Conservation (phyloP, 352 stramenopile genomes). For the Globisporangium paddicum region DNA sequence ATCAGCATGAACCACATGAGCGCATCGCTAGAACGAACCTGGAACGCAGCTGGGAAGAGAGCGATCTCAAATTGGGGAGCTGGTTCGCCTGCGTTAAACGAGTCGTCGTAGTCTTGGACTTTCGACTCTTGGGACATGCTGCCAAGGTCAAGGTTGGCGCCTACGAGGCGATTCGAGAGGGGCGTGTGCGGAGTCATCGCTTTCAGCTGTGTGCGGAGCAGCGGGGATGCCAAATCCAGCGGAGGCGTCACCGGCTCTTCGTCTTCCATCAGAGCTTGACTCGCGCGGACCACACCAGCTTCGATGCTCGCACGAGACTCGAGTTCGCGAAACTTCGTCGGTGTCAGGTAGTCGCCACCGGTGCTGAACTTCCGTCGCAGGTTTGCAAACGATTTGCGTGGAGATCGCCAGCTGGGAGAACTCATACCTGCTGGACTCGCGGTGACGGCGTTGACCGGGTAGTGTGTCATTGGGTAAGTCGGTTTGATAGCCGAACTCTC, state of each 20-base stretch:
- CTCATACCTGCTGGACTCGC: slow-evolving; percentile 19
- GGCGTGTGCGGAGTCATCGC: slow-evolving; percentile 81
- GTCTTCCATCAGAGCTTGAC: slow-evolving; percentile 32
- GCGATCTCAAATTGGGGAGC: slow-evolving; percentile 72
- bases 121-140: slow-evolving; percentile 62
- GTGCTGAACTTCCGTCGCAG: slow-evolving; percentile 71
- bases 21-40: slow-evolving; percentile 28
- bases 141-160: slow-evolving; percentile 67
- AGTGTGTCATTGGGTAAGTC: slow-evolving; percentile 47
- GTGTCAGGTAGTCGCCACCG: slow-evolving; percentile 40
- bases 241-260: slow-evolving; percentile 58
- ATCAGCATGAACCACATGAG: neutral
- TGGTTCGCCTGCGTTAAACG: slow-evolving; percentile 52
- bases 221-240: slow-evolving; percentile 68
- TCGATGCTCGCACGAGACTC: slow-evolving; percentile 24
- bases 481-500: slow-evolving; percentile 15
- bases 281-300: slow-evolving; percentile 26
- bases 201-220: slow-evolving; percentile 76
- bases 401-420: slow-evolving; percentile 12
- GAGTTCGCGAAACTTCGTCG: slow-evolving; percentile 21
- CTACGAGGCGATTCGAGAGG: slow-evolving; percentile 78
- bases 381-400: slow-evolving; percentile 26
- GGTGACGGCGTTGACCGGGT: slow-evolving; percentile 22
- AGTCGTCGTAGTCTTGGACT: slow-evolving; percentile 69
- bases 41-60: slow-evolving; percentile 64